These are phyloP conservation scores for Termitomyces sp. DNA, from an alignment of 768 basidiomycete genomes.

Conservation along the genomic window DNA sequence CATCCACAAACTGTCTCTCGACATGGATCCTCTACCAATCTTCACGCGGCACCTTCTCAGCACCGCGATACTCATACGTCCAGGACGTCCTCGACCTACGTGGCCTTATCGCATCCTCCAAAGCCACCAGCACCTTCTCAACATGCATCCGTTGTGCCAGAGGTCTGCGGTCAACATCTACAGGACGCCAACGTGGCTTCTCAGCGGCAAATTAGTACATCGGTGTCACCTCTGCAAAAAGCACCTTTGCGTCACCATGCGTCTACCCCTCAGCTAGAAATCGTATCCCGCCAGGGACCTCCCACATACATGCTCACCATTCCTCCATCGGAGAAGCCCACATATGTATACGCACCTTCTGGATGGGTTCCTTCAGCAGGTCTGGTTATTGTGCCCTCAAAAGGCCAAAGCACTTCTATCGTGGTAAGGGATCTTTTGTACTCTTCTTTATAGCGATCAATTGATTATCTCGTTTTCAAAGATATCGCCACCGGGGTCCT, in stretches of 20 bases:
- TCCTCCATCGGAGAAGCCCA: neutral
- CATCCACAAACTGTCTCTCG: neutral
- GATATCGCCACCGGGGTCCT: neutral
- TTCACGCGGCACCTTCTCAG: neutral
- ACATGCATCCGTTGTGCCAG: neutral
- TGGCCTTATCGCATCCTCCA: neutral
- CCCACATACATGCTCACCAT: conserved; percentile 5
- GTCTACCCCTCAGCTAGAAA: neutral
- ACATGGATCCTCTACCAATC: neutral
- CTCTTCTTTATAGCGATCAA: neutral
- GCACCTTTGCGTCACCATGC: neutral
- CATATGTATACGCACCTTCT: conserved; percentile 12
- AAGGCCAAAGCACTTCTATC: conserved; percentile 2
- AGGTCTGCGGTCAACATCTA: neutral
- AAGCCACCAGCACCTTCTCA: neutral
- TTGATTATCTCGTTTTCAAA: neutral
- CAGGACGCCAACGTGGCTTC: neutral
- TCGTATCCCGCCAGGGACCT: neutral
- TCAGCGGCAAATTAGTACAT: neutral
- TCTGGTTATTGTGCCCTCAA: conserved; percentile 12
- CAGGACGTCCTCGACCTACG: neutral
- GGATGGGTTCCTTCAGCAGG: conserved; percentile 11
- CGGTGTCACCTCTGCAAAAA: neutral
- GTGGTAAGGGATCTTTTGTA: conserved; percentile 2
- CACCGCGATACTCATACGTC: neutral